Evolutionary conservation across 257 asterid genomes (phyloP).

Genomic region (Apocynum venetum): DNA sequence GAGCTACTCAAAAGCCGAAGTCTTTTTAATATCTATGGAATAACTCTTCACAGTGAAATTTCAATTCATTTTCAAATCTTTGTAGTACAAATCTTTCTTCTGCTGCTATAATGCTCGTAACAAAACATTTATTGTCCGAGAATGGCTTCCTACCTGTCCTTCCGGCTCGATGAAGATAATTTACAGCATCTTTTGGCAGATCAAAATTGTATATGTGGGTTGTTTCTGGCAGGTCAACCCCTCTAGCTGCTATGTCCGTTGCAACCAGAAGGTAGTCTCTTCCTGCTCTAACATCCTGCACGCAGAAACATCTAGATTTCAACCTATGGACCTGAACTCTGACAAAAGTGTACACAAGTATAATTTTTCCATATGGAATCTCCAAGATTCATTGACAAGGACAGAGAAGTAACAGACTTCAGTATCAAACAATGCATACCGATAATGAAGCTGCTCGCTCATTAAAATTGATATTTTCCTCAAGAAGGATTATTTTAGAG

Average conservation of each 20-base stretch:
- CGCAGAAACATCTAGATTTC: slow-evolving; percentile 13
- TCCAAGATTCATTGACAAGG: slow-evolving; percentile 10
- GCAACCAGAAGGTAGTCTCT: slow-evolving; percentile 76
- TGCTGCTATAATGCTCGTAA: slow-evolving; percentile 65
- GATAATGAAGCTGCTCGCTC: slow-evolving; percentile 65
- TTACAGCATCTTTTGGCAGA: slow-evolving; percentile 81
- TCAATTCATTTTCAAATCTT: slow-evolving; percentile 77
- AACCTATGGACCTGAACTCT: not conserved
- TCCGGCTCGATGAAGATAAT: slow-evolving; percentile 97
- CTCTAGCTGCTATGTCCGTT: slow-evolving; percentile 86
- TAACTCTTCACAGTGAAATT: slow-evolving; percentile 70
- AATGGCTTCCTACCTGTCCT: slow-evolving; percentile 96
- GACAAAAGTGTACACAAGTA: not conserved
- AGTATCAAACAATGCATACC: slow-evolving; percentile 36
- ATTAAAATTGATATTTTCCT: slow-evolving; percentile 81
- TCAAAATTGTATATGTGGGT: slow-evolving; percentile 92
- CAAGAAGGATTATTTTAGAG: slow-evolving; percentile 61
- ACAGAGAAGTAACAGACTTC: slow-evolving; percentile 6
- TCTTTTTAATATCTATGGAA: slow-evolving; percentile 18
- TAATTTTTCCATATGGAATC: not conserved
- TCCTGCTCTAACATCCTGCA: slow-evolving; percentile 65
- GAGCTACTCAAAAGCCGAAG: not conserved
- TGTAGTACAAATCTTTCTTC: slow-evolving; percentile 83
- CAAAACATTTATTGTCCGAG: slow-evolving; percentile 71
- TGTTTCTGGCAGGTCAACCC: slow-evolving; percentile 89